Base-by-base conservation (phyloP, 1,284 basidiomycete species). In the Ceratobasidium theobromae region DNA sequence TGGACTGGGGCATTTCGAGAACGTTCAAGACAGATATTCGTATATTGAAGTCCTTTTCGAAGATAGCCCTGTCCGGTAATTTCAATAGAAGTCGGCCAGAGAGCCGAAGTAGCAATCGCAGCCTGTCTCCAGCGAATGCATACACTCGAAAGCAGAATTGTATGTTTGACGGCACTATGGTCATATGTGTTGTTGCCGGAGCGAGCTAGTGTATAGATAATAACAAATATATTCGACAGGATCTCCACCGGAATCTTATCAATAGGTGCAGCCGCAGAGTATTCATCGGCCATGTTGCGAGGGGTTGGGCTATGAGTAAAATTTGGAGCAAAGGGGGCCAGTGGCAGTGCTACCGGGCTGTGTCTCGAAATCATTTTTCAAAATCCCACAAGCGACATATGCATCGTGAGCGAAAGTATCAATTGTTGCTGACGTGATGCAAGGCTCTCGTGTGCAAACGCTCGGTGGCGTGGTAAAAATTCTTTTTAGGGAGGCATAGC, bases 91-190 rank as follows among this genome's bases (percentile, higher is more conserved):
- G 45, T 32, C n/a, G n/a, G n/a, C 58, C 58, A 62, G 4, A 62
- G 32, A 2, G 14, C 27, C 11, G 58, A 48, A 9, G 58, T 51
- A 33, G 18, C 23, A 16, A 51, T 51, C 8, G 28, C 46, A 14
- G 48, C 35, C 8, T 52, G 33, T 11, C 58, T 46, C 58, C 58
- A 62, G 27, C 46, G 46, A 35, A 35, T 38, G 48, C 58, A 62
- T 23, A 62, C 58, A 18, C 33, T 51, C 23, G 58, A 51, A 27
- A 51, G 33, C 27, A 38, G 11, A 25, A 25, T 40, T n/a, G 48
- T 25, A 52, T 62, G 52, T 21, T 62, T 21, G 23, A 14, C 21
- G 2, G 23, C 4, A 23, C 33, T 23, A 27, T 62, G 27, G 30
- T 43, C 35, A 38, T 8, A 38, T 38, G 43, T 28, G 21, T 18